Evolutionary conservation across 495 filamentous ascomycete species (phyloP), one percentile per base, ranked within the genome.

Genomic region (Aspergillus taichungensis): DNA sequence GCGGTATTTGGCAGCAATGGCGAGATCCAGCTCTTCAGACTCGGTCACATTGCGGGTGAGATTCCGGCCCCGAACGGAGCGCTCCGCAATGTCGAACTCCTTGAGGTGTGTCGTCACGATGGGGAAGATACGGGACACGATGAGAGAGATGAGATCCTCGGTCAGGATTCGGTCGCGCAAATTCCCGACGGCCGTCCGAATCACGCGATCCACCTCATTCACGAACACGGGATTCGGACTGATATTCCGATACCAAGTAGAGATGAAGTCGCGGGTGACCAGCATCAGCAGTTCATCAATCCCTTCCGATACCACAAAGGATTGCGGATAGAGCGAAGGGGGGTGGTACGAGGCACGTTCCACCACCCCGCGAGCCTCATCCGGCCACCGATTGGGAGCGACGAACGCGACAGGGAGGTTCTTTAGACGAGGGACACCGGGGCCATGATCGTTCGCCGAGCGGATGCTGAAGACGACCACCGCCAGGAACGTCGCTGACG

Each of bases 1-100:
- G 36, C 76, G 81, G 62, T 91, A 99, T 65, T 94, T 97, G 18
- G 74, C 82, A 38, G 92, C 92, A 59, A 97, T 94, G 1, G 92
- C 92, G 50, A 94, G 71, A 64, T 96, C 85, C 47, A 99, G 70
- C 69, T 97, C 94, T 52, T 95, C 90, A 2, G 89, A 94, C 63
- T 99, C 94, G 8, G 94, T 99, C 29, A 99, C 81, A 59, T 83
- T 88, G 31, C 85, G 80, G 49, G 85, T 88, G 49, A 98, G 67
- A 59, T 94, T 82, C 52, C 82, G 84, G 18, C 94, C 94, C 48
- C 92, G 77, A 6, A 99, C 83, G 13, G 78, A 75, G 38, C 84
- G 79, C 67, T 99, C 94, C 8, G 94, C 94, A 37, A 94, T 79
- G 54, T 88, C 87, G 55, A 94, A 94, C 47, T 94, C 84, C 48